phyloP scores from a whole-genome alignment of 257 asterid species.

The Solanum boliviense region DNA sequence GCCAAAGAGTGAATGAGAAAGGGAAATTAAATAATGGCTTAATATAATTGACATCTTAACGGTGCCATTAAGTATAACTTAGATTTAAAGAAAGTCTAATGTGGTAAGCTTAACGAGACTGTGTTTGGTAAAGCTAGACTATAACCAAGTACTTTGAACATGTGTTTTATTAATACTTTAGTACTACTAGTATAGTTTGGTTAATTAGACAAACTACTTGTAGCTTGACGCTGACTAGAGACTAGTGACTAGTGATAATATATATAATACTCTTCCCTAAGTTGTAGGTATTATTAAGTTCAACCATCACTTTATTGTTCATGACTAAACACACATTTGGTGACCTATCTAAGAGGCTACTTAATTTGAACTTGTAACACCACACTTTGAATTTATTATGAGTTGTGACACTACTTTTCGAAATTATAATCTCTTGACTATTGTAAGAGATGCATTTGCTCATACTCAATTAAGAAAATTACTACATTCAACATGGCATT shows the following conservation, averaged over 20 bases:
- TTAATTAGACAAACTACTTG: not conserved
- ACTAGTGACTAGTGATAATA: not conserved
- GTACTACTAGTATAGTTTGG: not conserved
- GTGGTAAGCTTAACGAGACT: not conserved
- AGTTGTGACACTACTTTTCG: not conserved
- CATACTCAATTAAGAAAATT: not conserved
- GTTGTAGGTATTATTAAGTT: not conserved
- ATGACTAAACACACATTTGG: not conserved
- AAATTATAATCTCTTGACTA: too few species aligned
- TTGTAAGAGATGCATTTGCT: not conserved
- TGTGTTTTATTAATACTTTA: not conserved
- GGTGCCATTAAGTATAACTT: conserved; percentile 1
- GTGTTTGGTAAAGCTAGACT: not conserved
- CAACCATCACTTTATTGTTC: not conserved
- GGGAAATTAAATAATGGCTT: not conserved
- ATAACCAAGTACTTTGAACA: not conserved
- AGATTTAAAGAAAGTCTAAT: not conserved
- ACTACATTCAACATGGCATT: too few species aligned
- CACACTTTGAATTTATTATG: not conserved
- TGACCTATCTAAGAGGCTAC: not conserved
- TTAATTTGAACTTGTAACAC: not conserved
- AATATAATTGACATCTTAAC: not conserved
- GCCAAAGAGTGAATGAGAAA: not conserved
- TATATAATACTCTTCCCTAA: not conserved
- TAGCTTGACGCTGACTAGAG: not conserved